phyloP scores from a whole-genome alignment of 2,329 filamentous ascomycete genomes.

The Rutstroemia sp. region DNA sequence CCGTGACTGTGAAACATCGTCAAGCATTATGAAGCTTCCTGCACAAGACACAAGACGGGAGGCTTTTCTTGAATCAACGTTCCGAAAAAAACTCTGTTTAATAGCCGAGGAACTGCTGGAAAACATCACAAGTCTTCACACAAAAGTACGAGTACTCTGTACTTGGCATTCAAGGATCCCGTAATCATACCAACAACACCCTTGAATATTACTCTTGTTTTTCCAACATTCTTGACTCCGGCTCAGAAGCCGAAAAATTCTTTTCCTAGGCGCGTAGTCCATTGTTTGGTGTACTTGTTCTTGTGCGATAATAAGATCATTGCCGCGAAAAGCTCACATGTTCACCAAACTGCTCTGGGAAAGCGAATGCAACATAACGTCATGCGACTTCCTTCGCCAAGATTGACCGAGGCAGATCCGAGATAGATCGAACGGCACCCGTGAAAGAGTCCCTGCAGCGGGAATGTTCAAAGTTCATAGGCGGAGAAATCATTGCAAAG shows the following conservation, averaged over 20 bases:
- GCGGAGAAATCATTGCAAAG: background rate
- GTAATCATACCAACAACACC: too few species aligned
- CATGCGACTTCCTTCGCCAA: background rate
- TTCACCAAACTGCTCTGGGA: background rate
- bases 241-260: background rate
- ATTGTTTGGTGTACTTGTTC: background rate
- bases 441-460: slow-evolving; percentile 7
- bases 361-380: slow-evolving; percentile 6
- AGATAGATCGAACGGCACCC: slow-evolving; percentile 1
- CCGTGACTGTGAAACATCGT: background rate
- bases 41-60: background rate
- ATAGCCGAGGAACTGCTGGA: background rate
- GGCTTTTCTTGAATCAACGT: background rate
- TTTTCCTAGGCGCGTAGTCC: background rate
- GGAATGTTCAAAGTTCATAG: slow-evolving; percentile 3
- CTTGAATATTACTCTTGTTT: too few species aligned
- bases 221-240: background rate
- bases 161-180: too few species aligned
- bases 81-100: background rate
- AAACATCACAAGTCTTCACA: too few species aligned
- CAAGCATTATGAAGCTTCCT: background rate
- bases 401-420: slow-evolving; percentile 8
- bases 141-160: too few species aligned
- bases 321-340: background rate
- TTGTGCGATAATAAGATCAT: too few species aligned